phyloP scores from a whole-genome alignment of 139 green algal genomes.

The Astrephomene gubernaculifera region DNA sequence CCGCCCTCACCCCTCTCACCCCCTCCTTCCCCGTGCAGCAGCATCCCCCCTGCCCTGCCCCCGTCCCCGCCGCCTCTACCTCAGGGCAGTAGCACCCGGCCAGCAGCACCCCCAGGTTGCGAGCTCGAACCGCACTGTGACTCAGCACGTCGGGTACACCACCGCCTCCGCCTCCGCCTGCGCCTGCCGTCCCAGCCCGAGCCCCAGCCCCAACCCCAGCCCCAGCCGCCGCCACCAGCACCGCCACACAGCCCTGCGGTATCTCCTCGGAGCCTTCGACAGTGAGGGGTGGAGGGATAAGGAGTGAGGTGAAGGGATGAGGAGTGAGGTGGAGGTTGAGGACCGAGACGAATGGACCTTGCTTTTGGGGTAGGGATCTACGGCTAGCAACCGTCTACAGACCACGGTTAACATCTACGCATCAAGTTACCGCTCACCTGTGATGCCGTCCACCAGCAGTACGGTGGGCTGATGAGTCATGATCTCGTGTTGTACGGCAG shows the following conservation, averaged over 20 bases:
- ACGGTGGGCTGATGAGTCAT: constrained; percentile 71
- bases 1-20: no score
- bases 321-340: no score
- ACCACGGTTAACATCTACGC: no score
- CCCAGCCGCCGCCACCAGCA: constrained; percentile 44
- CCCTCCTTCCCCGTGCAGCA: neutral
- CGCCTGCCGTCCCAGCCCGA: no score
- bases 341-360: no score
- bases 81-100: constrained; percentile 49
- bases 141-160: constrained; percentile 92
- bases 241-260: constrained; percentile 59
- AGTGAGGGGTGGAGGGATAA: no score
- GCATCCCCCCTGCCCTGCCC: neutral
- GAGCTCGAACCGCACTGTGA: constrained; percentile 87
- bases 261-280: constrained; percentile 67
- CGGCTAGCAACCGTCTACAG: no score
- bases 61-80: constrained; percentile 10
- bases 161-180: no score
- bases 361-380: no score
- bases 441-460: constrained; percentile 74
- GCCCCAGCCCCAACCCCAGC: no score
- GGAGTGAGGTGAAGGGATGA: no score
- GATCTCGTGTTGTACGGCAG: constrained; percentile 60
- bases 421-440: no score
- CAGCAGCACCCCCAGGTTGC: constrained; percentile 85